A percentile compares a stretch with the other conserved stretches of the same genome.
phyloP scores from a whole-genome alignment of 176 grass and related monocot genomes.

The Zizania latifolia region DNA sequence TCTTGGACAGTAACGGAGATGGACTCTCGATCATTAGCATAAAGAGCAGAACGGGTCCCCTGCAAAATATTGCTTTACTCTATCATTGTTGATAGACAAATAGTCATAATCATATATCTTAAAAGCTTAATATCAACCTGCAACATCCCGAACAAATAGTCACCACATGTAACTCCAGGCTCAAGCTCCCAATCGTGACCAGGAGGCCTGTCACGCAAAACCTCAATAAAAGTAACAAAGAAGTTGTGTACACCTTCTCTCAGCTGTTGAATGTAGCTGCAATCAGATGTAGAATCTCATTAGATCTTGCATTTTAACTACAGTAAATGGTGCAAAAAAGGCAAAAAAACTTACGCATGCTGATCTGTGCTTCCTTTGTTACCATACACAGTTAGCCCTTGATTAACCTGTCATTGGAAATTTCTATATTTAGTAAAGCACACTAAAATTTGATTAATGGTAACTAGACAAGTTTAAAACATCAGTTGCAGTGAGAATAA shows the following conservation, averaged over 20 bases:
- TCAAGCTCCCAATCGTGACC: slow-evolving; percentile 99
- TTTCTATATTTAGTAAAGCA: slow-evolving; percentile 15
- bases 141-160: slow-evolving; percentile 99
- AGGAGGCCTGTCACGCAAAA: slow-evolving; percentile 80
- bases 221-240: slow-evolving; percentile 97
- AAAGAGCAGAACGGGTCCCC: slow-evolving; percentile 97
- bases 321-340: slow-evolving; percentile 3
- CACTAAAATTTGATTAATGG: neutral
- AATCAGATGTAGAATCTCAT: slow-evolving; percentile 3
- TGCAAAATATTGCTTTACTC: slow-evolving; percentile 26
- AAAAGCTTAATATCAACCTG: slow-evolving; percentile 48
- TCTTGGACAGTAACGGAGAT: slow-evolving; percentile 93
- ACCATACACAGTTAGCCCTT: slow-evolving; percentile 94
- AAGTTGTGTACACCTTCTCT: slow-evolving; percentile 98
- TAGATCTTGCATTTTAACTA: slow-evolving; percentile 17
- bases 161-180: slow-evolving; percentile 97
- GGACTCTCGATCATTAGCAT: slow-evolving; percentile 89
- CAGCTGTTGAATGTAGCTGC: slow-evolving; percentile 98
- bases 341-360: slow-evolving; percentile 63
- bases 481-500: slow-evolving; percentile 15
- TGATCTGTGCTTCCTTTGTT: slow-evolving; percentile 99
- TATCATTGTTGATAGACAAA: neutral
- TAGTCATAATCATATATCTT: neutral
- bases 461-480: neutral
- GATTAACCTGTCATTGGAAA: slow-evolving; percentile 75